These are phyloP conservation scores for Leccinum pachyderme DNA, from an alignment of 1,284 basidiomycete genomes.

Conservation along the genomic window DNA sequence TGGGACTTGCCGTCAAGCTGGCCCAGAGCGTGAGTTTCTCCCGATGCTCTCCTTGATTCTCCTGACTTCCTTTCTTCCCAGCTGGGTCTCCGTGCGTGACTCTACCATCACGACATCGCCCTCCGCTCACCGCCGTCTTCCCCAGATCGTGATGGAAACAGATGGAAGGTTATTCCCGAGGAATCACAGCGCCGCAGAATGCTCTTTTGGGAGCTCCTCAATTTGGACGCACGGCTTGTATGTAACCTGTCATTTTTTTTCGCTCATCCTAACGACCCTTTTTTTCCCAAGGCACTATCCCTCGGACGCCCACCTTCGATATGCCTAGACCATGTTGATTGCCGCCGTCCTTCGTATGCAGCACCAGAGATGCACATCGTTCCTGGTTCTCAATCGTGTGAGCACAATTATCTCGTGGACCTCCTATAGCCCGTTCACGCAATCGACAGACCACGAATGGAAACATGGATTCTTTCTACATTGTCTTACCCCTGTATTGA, in stretches of 20 bases:
- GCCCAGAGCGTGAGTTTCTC: constrained; percentile 51
- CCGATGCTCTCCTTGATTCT: neutral
- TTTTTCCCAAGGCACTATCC: constrained; percentile 58
- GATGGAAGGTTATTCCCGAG: constrained; percentile 63
- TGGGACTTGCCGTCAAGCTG: constrained; percentile 61
- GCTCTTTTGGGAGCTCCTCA: constrained; percentile 73
- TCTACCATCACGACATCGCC: constrained; percentile 8
- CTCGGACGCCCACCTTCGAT: constrained; percentile 76
- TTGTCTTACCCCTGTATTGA: constrained; percentile 64
- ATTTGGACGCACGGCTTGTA: constrained; percentile 74
- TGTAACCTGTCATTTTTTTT: constrained; percentile 18
- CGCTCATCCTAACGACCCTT: constrained; percentile 6
- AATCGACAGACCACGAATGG: constrained; percentile 62
- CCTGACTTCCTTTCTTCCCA: constrained; percentile 22
- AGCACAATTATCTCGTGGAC: constrained; percentile 28
- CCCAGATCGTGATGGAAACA: constrained; percentile 67
- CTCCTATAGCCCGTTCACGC: constrained; percentile 10
- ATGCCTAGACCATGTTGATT: constrained; percentile 64
- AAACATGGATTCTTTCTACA: constrained; percentile 67
- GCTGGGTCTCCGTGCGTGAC: constrained; percentile 55
- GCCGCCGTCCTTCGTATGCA: constrained; percentile 59
- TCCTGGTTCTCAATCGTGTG: constrained; percentile 64
- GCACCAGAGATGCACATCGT: constrained; percentile 55
- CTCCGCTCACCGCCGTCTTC: constrained; percentile 26
- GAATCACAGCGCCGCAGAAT: constrained; percentile 68